Percentiles rank a stretch among this genome's conserved stretches.
These are phyloP conservation scores for Suillus subalutaceus DNA, from an alignment of 768 basidiomycete species.

Conservation along the genomic window DNA sequence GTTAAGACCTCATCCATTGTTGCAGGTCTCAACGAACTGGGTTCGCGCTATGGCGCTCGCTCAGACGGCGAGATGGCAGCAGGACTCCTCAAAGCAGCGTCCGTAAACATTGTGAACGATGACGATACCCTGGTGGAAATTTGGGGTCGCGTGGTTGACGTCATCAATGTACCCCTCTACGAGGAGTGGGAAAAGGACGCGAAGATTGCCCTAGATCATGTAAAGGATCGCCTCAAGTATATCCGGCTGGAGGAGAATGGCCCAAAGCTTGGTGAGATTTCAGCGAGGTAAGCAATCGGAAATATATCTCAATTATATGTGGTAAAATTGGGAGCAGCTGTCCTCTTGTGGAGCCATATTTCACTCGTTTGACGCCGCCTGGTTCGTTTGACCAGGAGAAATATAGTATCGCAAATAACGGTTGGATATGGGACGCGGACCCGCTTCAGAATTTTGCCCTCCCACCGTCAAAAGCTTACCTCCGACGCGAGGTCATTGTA, in stretches of 20 bases:
- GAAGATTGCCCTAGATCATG: conserved; percentile 69
- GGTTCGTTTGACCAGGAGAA: conserved; percentile 52
- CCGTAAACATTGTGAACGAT: conserved; percentile 47
- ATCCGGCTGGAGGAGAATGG: conserved; percentile 81
- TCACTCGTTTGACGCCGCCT: conserved; percentile 74
- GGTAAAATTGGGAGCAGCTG: conserved; percentile 46
- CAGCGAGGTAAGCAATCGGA: conserved; percentile 34
- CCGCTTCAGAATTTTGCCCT: conserved; percentile 93
- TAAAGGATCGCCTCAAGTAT: conserved; percentile 79
- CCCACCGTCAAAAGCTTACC: conserved; percentile 89
- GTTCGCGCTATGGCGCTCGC: conserved; percentile 66
- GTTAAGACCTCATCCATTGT: conserved; percentile 58
- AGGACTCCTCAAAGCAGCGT: conserved; percentile 73
- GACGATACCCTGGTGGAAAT: conserved; percentile 60
- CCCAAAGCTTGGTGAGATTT: conserved; percentile 82
- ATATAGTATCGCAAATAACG: conserved; percentile 94
- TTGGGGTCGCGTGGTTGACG: conserved; percentile 81
- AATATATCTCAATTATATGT: neutral
- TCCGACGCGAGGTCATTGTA: conserved; percentile 94
- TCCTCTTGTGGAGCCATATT: conserved; percentile 90
- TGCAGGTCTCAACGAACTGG: conserved; percentile 58
- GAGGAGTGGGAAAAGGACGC: conserved; percentile 84
- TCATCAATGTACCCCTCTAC: conserved; percentile 88
- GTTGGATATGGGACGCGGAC: conserved; percentile 98
- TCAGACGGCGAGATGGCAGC: conserved; percentile 70